Base-by-base conservation (phyloP, 768 basidiomycete species). In the Serendipita indica region DNA sequence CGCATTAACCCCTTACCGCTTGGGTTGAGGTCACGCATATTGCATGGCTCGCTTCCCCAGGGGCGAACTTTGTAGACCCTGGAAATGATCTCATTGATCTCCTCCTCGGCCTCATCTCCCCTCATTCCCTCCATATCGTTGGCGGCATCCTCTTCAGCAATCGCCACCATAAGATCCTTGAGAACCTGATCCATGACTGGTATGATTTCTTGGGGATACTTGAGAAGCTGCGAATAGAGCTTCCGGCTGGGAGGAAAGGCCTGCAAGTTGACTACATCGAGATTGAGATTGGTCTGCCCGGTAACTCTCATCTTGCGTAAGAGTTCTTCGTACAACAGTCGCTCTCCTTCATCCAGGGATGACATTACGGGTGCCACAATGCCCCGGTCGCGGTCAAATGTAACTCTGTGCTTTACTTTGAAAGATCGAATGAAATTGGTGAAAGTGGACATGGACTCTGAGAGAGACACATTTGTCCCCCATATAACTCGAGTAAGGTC, bases 181-280 rank as follows among this genome's bases (percentile, higher is more conserved):
- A 98, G 72, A 0, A 91, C 84, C 65, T 94, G 89, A 75, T 99
- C 96, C 86, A 97, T 92, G 22, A 89, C 89, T 1, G 96, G 94
- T 49, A 99, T 78, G 46, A 97, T 84, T 75, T 99, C 96, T 69
- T 98, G 93, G 0, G 96, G 96, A 70, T 96, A 98, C 66, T 90
- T 92, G 61, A 82, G 70, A 3, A 99, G 78, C 67, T 96, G 91
- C 18, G 73, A 73, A 67, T 89, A 80, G 14, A 99, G 74, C 69
- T 91, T 96, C 67, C 79, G 83, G 60, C 81, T 81, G 10, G 84
- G 81, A 0, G 90, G 88, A 69, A 88, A 99, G 1, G 93, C 82
- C 33, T 84, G 75, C 13, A 99, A 72, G 69, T 99, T 96, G 65
- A 77, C 65, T 68, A 88, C 77, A 65, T 98, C 96, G 56, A 98